Percentiles rank a stretch among this genome's conserved stretches.
Conservation (phyloP, 1,284 basidiomycete genomes). For the Tylopilus sp. region DNA sequence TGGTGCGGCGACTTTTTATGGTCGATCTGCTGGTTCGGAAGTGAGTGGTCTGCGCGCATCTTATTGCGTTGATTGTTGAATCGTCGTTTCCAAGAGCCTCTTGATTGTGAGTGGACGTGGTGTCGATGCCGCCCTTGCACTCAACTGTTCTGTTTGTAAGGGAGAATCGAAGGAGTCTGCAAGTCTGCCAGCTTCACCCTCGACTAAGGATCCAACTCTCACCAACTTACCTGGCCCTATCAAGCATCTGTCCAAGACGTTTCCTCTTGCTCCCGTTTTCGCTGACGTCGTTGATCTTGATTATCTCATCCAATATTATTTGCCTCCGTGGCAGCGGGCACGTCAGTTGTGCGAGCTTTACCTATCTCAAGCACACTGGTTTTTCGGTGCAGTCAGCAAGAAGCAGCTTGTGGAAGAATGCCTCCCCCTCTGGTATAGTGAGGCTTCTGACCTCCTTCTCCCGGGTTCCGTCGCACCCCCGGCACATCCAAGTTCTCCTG, state of each 20-base stretch:
- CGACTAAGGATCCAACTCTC: not conserved
- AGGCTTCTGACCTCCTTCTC: conserved; percentile 37
- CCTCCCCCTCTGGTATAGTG: conserved; percentile 62
- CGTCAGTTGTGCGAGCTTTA: conserved; percentile 57
- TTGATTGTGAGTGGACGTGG: conserved; percentile 43
- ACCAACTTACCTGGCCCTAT: conserved; percentile 34
- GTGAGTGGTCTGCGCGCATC: conserved; percentile 34
- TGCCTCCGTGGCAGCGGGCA: conserved; percentile 58
- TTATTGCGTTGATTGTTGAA: conserved; percentile 1
- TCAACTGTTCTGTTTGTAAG: conserved; percentile 11
- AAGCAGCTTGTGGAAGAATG: conserved; percentile 61
- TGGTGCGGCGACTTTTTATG: conserved; percentile 62
- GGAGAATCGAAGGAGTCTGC: conserved; percentile 22
- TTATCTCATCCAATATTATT: conserved; percentile 43
- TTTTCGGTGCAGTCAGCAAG: conserved; percentile 63
- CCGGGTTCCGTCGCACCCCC: conserved; percentile 27
- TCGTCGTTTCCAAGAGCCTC: conserved; percentile 38
- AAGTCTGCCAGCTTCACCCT: not conserved
- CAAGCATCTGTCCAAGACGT: conserved; percentile 45
- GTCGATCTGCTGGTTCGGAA: conserved; percentile 61
- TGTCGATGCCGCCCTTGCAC: conserved; percentile 1
- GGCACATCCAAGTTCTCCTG: conserved; percentile 2
- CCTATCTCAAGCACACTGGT: conserved; percentile 71
- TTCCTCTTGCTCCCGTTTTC: conserved; percentile 46
- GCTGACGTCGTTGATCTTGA: conserved; percentile 40